phyloP scores from a whole-genome alignment of 2,329 filamentous ascomycete species.

The Zymoseptoria pseudotritici region DNA sequence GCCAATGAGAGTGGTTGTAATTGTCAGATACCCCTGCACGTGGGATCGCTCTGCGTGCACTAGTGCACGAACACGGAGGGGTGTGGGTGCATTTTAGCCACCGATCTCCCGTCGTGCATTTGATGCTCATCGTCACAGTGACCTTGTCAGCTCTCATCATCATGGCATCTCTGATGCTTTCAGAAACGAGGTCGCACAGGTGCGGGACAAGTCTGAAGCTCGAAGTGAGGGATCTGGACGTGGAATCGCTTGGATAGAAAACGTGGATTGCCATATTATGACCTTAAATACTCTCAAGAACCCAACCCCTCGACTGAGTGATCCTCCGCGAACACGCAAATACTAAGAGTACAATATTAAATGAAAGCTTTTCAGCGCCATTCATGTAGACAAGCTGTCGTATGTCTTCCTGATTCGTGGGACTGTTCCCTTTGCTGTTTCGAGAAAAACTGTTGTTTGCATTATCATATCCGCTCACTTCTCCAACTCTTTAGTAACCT shows the following conservation, averaged over 20 bases:
- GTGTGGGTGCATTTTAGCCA: background rate
- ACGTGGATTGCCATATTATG: background rate
- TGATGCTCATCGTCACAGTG: background rate
- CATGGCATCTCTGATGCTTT: background rate
- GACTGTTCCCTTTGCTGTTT: background rate
- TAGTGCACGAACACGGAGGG: background rate
- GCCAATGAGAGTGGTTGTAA: background rate
- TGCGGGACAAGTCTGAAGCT: background rate
- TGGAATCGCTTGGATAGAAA: background rate
- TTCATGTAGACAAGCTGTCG: background rate
- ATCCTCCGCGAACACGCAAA: background rate
- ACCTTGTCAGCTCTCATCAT: background rate
- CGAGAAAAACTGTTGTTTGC: background rate
- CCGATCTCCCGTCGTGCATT: background rate
- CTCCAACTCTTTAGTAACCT: constrained; percentile 15
- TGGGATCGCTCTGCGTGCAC: background rate
- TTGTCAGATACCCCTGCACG: background rate
- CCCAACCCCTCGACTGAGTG: background rate
- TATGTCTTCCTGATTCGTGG: background rate
- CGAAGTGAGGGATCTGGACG: background rate
- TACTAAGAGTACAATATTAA: background rate
- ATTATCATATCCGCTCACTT: background rate
- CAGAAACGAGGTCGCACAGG: background rate
- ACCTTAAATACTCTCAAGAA: background rate
- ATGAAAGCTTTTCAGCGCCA: background rate